Evolutionary conservation across 73 alveolate species (phyloP), one percentile per base, ranked within the genome.

Genomic region (Breviolum minutum): DNA sequence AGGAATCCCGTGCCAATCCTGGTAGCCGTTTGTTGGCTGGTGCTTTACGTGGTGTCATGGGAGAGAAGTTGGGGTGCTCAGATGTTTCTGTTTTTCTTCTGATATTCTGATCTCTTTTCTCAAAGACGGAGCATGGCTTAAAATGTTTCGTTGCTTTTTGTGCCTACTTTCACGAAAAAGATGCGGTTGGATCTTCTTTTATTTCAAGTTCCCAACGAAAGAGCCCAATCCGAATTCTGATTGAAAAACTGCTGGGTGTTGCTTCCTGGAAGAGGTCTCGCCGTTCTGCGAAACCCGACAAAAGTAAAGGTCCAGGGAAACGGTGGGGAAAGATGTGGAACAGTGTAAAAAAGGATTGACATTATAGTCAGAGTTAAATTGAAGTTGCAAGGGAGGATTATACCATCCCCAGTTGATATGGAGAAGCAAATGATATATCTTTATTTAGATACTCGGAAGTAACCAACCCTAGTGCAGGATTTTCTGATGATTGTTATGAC

Each of bases 1-100:
- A 83, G 92, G 90, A 91, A 63, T 71, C 74, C 63, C 66, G 85
- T 14, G 63, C 79, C 26, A 74, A 48, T 26, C 98, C 98, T 11
- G 98, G 91, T 9, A 73, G 98, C 54, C 98, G 98, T 68, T 81
- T 92, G 70, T 64, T 92, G 60, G 91, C 86, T 64, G 98, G 98
- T 11, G 98, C 98, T 26, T 64, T 92, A 82, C 98, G 98, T 13
- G 94, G 94, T 62, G 98, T 76, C 62, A 81, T 73, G 91, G 98
- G 91, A 48, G 98, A 32, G 62, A 63, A 63, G 94, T 16, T 14
- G 60, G 74, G 71, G 90, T 54, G 54, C 90, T 79, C 87, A 40
- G 64, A 27, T 17, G 77, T 1, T 2, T 14, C 77, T 14, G 77
- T 2, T 68, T 17, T 14, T 11, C 74, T 17, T 11, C 74, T 66